Evolutionary conservation across 1,139 yeast genomes (phyloP).

Genomic region (Taphrina pruni): DNA sequence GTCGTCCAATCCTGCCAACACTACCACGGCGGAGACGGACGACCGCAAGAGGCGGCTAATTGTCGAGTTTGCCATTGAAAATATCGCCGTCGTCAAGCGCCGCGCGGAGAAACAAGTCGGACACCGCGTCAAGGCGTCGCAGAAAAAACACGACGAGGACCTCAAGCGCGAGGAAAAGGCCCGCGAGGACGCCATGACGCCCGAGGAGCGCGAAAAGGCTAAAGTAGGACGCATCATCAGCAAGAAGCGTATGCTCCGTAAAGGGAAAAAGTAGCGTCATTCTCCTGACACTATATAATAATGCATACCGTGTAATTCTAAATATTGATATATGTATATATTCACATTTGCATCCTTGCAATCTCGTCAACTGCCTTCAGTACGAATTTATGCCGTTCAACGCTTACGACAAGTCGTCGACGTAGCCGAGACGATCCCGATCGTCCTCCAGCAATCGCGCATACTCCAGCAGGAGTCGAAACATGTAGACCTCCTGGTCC

Average conservation of each 20-base stretch:
- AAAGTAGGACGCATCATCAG: slow-evolving; percentile 42
- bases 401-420: slow-evolving; percentile 6
- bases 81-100: slow-evolving; percentile 89
- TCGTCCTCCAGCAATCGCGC: slow-evolving; percentile 47
- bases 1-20: background rate
- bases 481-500: slow-evolving; percentile 46
- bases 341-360: background rate
- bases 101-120: slow-evolving; percentile 71
- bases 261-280: slow-evolving; percentile 9
- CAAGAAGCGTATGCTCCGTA: slow-evolving; percentile 37
- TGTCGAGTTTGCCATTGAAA: slow-evolving; percentile 94
- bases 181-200: slow-evolving; percentile 42
- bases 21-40: slow-evolving; percentile 8
- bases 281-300: too few relatives aligned
- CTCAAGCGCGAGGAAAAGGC: slow-evolving; percentile 14
- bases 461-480: slow-evolving; percentile 46
- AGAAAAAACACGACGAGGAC: slow-evolving; percentile 19
- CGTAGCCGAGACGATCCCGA: slow-evolving; percentile 45
- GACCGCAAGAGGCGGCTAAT: slow-evolving; percentile 73
- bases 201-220: slow-evolving; percentile 40
- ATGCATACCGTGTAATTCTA: background rate
- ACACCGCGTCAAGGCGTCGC: slow-evolving; percentile 54
- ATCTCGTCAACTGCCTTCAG: background rate
- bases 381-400: background rate
- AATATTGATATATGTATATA: background rate